Conservation (phyloP, 1,284 basidiomycete genomes). For the Sanghuangporus baumii region DNA sequence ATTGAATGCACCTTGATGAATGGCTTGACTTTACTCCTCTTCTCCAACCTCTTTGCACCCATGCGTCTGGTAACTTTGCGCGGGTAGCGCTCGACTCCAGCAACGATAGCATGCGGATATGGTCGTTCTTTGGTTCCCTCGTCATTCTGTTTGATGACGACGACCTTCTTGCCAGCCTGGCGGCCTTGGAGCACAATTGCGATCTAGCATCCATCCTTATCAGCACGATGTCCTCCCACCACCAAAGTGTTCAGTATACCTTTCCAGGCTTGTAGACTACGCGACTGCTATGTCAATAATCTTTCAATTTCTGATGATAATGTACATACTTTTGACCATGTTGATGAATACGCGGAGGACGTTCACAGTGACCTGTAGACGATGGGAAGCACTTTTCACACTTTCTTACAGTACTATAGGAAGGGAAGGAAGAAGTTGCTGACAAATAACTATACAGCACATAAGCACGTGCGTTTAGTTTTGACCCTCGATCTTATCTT, state of each 20-base stretch:
- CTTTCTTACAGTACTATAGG: background rate
- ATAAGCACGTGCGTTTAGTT: background rate
- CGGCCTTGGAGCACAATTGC: conserved; percentile 95
- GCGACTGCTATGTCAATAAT: background rate
- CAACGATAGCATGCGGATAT: conserved; percentile 95
- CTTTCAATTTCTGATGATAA: conserved; percentile 25
- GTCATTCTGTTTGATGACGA: conserved; percentile 84
- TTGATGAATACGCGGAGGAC: conserved; percentile 33
- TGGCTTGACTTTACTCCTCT: conserved; percentile 93
- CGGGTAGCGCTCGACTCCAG: conserved; percentile 94
- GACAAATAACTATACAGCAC: background rate
- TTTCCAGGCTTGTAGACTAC: conserved; percentile 97
- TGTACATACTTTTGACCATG: conserved; percentile 60
- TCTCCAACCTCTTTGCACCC: conserved; percentile 90
- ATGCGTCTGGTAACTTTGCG: conserved; percentile 94
- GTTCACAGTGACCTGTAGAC: conserved; percentile 14
- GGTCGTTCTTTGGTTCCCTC: conserved; percentile 87
- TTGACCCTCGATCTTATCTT: background rate
- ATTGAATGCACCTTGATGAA: conserved; percentile 84
- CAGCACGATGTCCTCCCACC: conserved; percentile 1
- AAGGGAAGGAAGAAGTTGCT: background rate
- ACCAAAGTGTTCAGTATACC: conserved; percentile 39
- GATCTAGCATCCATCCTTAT: conserved; percentile 46
- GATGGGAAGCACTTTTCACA: background rate
- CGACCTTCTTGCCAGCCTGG: conserved; percentile 92